Percentiles rank a stretch among this genome's conserved stretches.
Conservation (phyloP, 129 eudicot genomes). For the Flaveria bidentis region DNA sequence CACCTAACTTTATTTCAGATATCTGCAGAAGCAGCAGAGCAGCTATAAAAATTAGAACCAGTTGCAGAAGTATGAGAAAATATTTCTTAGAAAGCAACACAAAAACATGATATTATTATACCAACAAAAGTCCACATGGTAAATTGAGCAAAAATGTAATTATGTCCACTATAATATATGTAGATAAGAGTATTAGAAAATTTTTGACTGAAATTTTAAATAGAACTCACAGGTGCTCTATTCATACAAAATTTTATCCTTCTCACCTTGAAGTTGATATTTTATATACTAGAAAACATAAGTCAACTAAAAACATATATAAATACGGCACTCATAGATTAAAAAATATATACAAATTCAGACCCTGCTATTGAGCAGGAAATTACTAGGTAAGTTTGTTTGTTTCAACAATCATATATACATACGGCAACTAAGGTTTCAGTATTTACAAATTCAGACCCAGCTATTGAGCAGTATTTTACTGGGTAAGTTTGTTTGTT, state of each 20-base stretch:
- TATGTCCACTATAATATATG: conserved; percentile 3
- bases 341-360: no score
- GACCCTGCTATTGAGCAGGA: no score
- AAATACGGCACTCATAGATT: background rate
- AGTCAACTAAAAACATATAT: background rate
- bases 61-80: conserved; percentile 12
- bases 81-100: background rate
- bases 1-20: conserved; percentile 85
- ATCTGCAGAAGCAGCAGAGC: conserved; percentile 54
- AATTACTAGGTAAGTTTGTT: no score
- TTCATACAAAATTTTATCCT: conserved; percentile 6
- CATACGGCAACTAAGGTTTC: background rate
- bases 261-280: background rate
- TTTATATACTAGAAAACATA: background rate
- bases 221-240: background rate
- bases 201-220: background rate
- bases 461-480: no score
- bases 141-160: conserved; percentile 12
- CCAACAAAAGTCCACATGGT: conserved; percentile 9
- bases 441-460: background rate
- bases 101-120: conserved; percentile 5
- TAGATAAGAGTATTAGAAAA: background rate
- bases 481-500: no score
- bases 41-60: conserved; percentile 36
- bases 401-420: background rate